Conservation (phyloP, 331 rosid species). For the Saraca asoca region DNA sequence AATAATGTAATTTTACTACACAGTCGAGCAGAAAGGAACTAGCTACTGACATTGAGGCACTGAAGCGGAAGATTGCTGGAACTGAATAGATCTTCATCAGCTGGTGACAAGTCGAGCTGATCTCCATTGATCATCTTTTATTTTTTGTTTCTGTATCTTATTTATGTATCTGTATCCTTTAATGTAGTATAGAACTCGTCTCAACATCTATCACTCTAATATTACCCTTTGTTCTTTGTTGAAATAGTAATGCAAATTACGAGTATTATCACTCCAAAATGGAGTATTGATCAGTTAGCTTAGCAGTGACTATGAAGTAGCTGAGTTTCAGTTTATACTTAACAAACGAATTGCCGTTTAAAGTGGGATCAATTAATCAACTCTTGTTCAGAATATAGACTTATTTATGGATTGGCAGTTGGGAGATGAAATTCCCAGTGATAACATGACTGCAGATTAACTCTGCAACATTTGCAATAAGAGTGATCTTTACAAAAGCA, state of each 20-base stretch:
- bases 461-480: not conserved
- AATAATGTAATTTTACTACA: conserved; percentile 17
- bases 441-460: not conserved
- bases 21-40: conserved; percentile 95
- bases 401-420: not conserved
- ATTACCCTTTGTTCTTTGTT: conserved; percentile 33
- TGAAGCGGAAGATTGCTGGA: conserved; percentile 89
- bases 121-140: conserved; percentile 34
- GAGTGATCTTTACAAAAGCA: no score
- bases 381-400: not conserved
- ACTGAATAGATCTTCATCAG: conserved; percentile 53
- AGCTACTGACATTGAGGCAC: conserved; percentile 73
- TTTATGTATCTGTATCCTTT: conserved; percentile 53
- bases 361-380: not conserved
- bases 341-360: no score
- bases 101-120: conserved; percentile 32
- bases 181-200: conserved; percentile 52
- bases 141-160: conserved; percentile 40
- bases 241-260: conserved; percentile 48
- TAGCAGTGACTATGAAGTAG: not conserved
- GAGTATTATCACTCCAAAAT: conserved; percentile 30
- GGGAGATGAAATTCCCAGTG: no score
- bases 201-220: conserved; percentile 43
- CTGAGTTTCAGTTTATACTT: not conserved
- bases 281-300: conserved; percentile 10